Conservation (phyloP, 1,284 basidiomycete species). For the Cerioporus squamosus region DNA sequence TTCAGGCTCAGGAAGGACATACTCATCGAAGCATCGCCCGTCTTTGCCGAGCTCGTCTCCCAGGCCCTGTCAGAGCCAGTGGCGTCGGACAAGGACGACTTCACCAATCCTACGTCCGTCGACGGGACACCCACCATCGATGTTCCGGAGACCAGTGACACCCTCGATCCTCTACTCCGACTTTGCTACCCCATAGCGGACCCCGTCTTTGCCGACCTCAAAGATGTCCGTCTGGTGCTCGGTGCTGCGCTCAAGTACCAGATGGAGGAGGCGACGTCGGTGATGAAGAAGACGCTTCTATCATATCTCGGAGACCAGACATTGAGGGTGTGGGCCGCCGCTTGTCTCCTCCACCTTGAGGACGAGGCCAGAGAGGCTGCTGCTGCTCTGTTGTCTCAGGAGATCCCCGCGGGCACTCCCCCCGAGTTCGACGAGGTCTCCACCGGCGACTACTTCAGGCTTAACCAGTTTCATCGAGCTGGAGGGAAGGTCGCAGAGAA, state of each 20-base stretch:
- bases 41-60: conserved; percentile 42
- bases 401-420: background rate
- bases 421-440: conserved; percentile 14
- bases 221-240: conserved; percentile 9
- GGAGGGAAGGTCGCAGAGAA: conserved; percentile 1
- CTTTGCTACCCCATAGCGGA: conserved; percentile 27
- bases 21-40: conserved; percentile 26
- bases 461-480: conserved; percentile 9
- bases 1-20: conserved; percentile 15
- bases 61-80: conserved; percentile 8
- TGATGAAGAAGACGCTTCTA: conserved; percentile 1
- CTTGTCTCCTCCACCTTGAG: conserved; percentile 7
- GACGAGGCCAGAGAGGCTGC: conserved; percentile 5
- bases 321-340: conserved; percentile 6
- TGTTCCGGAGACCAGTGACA: conserved; percentile 18
- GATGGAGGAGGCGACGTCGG: conserved; percentile 13
- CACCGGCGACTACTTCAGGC: conserved; percentile 18
- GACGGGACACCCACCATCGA: conserved; percentile 9
- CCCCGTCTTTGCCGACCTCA: conserved; percentile 8
- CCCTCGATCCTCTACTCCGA: conserved; percentile 25
- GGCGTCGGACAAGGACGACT: background rate
- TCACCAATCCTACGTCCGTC: background rate
- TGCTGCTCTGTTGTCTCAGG: background rate
- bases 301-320: conserved; percentile 1
- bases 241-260: conserved; percentile 15